phyloP scores from a whole-genome alignment of 2,329 filamentous ascomycete species.

The Ophiocordyceps australis region DNA sequence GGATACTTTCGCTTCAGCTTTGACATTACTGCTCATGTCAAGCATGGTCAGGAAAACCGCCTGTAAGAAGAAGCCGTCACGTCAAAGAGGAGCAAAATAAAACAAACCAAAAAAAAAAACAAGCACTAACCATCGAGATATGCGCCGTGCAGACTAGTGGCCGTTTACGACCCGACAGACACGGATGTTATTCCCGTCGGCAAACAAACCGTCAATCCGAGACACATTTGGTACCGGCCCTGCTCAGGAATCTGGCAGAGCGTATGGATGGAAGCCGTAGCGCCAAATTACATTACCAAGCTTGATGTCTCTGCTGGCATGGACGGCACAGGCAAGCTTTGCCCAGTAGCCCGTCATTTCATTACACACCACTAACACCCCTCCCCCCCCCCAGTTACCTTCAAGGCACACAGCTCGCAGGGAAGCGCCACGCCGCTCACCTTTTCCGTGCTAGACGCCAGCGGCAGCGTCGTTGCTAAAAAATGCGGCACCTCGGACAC shows the following conservation, averaged over 20 bases:
- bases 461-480: conserved; percentile 21
- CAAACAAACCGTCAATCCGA: conserved; percentile 39
- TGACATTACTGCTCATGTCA: conserved; percentile 31
- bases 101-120: too few relatives aligned
- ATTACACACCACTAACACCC: not conserved
- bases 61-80: too few relatives aligned
- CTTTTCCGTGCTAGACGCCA: conserved; percentile 15
- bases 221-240: conserved; percentile 53
- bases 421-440: conserved; percentile 14
- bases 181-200: conserved; percentile 42
- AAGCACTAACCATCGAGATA: too few relatives aligned
- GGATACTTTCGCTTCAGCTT: conserved; percentile 44
- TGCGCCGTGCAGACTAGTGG: conserved; percentile 44
- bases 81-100: too few relatives aligned
- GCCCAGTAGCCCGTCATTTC: not conserved
- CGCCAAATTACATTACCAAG: conserved; percentile 34
- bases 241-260: conserved; percentile 61
- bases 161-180: conserved; percentile 52
- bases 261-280: conserved; percentile 52
- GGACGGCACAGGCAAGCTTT: conserved; percentile 27
- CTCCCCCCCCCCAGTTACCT: conserved; percentile 23
- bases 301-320: conserved; percentile 41
- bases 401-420: conserved; percentile 30
- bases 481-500: conserved; percentile 24
- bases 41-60: conserved; percentile 26